Evolutionary conservation across 495 filamentous ascomycete species (phyloP), one percentile per base, ranked within the genome.

Genomic region (Penicillium atrosanguineum): DNA sequence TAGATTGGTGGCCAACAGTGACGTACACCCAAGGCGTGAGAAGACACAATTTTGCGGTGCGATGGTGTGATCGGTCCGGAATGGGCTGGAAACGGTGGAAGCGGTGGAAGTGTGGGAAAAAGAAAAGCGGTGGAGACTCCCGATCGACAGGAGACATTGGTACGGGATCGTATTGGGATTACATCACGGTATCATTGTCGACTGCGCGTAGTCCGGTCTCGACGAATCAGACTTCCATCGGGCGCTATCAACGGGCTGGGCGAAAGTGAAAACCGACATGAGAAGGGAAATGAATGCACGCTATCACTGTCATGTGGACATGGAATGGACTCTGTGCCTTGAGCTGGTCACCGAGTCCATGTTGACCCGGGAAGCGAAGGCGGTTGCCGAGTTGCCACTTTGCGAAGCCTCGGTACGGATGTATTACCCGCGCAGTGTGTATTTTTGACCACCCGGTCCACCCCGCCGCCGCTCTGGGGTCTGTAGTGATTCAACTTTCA

Each of bases 61-160:
- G 70, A 75, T 75, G 72, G 69, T 75, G 72, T 73, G 70, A 75
- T 75, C 62, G 52, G 44, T 31, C 28, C 7, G 31, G 31, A 34
- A 34, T 14, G 31, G 9, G 31, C 31, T 34, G 31, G 31, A 34
- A 29, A 21, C 29, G 26, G 42, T 38, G 34, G 42, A 39, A 16
- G 11, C 23, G 23, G 23, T 23, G 23, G 23, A 23, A 23, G 23
- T 5, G 23, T 23, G 23, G 23, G n/a, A n/a, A n/a, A n/a, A 29
- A 42, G 39, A 53, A 26, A n/a, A 29, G 37, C 29, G 26, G 42
- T 45, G 42, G 42, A 29, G 28, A 12, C 20, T n/a, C 29, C 40
- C 50, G 49, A 38, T 37, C 15, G 29, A 39, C 14, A 11, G 12
- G n/a, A 36, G 25, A 39, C n/a, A n/a, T n/a, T n/a, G n/a, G 45